Conservation (phyloP, 192 early-diverging fungal genomes). For the Anaeromyces robustus region DNA sequence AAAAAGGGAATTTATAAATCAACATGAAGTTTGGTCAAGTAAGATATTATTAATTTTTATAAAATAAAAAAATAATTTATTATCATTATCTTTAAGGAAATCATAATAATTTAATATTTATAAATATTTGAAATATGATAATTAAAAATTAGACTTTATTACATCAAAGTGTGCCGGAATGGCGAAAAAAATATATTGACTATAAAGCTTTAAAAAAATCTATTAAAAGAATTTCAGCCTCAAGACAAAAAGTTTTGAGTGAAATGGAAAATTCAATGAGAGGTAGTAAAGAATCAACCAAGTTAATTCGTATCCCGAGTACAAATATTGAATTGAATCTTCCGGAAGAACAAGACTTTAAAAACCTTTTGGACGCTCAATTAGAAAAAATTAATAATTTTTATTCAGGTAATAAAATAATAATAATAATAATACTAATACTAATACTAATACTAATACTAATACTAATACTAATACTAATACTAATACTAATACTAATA, state of each 20-base stretch:
- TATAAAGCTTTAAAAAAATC: neutral
- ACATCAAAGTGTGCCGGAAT: neutral
- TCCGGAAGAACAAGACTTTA: neutral
- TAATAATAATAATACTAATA: too few species aligned
- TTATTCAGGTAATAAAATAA: neutral
- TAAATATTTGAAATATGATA: too few species aligned
- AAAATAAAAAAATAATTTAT: too few species aligned
- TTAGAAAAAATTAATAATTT: neutral
- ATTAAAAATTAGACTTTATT: too few species aligned
- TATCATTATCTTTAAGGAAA: too few species aligned
- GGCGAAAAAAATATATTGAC: neutral
- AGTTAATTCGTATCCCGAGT: neutral
- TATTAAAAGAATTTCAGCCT: neutral
- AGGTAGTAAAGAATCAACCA: neutral
- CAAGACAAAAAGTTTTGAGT: neutral
- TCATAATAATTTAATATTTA: too few species aligned
- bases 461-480: too few species aligned
- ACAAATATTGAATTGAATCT: neutral
- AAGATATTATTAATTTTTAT: too few species aligned
- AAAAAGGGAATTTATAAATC: too few species aligned
- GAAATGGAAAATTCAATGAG: neutral
- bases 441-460: too few species aligned
- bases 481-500: too few species aligned
- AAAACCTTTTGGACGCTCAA: neutral
- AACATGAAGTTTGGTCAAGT: too few species aligned